Base-by-base conservation (phyloP, 768 basidiomycete species). In the Pleurotus djamor region DNA sequence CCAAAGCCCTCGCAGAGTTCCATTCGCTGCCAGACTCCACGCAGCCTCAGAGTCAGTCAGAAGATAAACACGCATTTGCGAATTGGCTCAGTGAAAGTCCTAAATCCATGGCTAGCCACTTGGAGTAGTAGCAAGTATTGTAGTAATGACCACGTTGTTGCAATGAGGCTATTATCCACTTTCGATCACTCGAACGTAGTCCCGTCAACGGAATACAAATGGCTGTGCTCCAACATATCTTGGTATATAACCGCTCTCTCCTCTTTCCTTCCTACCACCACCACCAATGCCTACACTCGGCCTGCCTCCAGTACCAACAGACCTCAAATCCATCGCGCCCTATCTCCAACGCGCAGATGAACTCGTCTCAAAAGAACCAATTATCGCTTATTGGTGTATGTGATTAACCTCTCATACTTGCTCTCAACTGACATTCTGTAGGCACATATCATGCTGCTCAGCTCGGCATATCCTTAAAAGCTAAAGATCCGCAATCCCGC, bases 351-450 rank as follows among this genome's bases (percentile, higher is more conserved):
- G 97, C 52, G 92, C 97, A 0, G 86, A 93, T 59, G 97, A 99
- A 71, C 80, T 98, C 65, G 85, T 82, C 54, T 75, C 76, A 12
- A 85, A 89, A 62, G 95, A 99, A 59, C 92, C 93, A 4, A 78
- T 96, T 55, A 85, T 98, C 68, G 83, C 92, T 4, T 98, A 98
- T 70, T 99, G 96, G 96, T 96, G 96, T 96, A 73, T 64, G 92
- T 78, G 10, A 28, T 38, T 47, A 52, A 5, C 49, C 38, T 59
- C 34, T 35, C 34, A 59, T 16, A 47, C 34, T 48, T n/a, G 36
- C 5, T 35, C 13, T 41, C 14, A n/a, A 35, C 47, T 57, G 10
- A 44, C 44, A 5, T 47, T 64, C 50, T 43, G 44, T 4, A 96
- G 94, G 88, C 76, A 89, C 89, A 45, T 97, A 94, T 78, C 89